A percentile compares a stretch with the other conserved stretches of the same genome.
These are phyloP conservation scores for Theobroma grandiflorum DNA, from an alignment of 441 rosid genomes.

Conservation along the genomic window DNA sequence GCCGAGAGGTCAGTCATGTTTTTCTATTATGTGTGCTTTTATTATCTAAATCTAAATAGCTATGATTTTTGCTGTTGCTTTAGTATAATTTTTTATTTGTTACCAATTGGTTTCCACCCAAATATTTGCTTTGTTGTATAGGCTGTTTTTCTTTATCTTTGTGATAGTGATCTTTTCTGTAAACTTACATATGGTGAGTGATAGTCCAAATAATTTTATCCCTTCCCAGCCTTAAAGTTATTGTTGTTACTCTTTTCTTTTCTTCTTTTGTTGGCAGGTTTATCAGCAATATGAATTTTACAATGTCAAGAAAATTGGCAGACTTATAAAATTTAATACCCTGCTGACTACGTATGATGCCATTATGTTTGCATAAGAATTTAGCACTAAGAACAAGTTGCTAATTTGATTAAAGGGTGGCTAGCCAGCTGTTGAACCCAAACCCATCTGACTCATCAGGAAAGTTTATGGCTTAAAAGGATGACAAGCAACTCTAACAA, in stretches of 20 bases:
- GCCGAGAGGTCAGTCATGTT: slow-evolving; percentile 83
- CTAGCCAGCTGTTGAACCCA: too few species aligned
- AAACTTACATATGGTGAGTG: slow-evolving; percentile 6
- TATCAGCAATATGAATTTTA: slow-evolving; percentile 97
- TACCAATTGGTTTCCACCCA: not conserved
- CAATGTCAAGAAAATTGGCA: slow-evolving; percentile 84
- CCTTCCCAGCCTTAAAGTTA: not conserved
- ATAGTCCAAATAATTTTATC: slow-evolving; percentile 1
- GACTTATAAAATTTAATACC: slow-evolving; percentile 89
- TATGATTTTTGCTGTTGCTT: slow-evolving; percentile 5
- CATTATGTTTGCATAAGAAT: slow-evolving; percentile 69
- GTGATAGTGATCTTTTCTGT: not conserved
- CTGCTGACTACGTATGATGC: slow-evolving; percentile 89
- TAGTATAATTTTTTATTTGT: not conserved
- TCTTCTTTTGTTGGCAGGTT: slow-evolving; percentile 60
- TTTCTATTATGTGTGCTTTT: not conserved
- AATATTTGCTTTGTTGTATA: slow-evolving; percentile 1
- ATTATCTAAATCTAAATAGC: slow-evolving; percentile 3
- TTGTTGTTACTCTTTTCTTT: not conserved
- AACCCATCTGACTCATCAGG: too few species aligned
- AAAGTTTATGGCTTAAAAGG: too few species aligned
- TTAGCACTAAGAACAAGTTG: slow-evolving; percentile 96
- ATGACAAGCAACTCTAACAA: too few species aligned
- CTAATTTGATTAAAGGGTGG: too few species aligned
- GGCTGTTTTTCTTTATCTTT: not conserved